Conservation (phyloP, 169 alveolate genomes). For the Blepharisma undulans region DNA sequence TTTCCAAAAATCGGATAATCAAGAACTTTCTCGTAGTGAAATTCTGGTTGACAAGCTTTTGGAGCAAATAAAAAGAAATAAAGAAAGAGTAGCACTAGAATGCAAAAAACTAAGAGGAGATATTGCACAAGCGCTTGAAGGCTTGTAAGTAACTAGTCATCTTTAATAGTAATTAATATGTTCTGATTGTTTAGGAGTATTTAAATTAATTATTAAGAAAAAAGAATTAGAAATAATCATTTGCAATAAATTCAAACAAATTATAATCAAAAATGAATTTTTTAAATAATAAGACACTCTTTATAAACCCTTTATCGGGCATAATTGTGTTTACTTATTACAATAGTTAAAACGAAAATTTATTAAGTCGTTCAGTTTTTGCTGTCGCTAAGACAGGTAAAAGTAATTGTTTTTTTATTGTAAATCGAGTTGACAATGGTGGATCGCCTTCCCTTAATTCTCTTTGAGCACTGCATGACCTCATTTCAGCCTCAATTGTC, state of each 20-base stretch:
- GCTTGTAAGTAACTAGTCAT: neutral
- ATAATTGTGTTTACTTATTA: neutral
- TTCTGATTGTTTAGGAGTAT: neutral
- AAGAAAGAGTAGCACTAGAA: neutral
- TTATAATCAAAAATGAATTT: too few species aligned
- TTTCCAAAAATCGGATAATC: neutral
- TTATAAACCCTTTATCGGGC: too few species aligned
- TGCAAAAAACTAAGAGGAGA: neutral
- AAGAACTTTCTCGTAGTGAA: neutral
- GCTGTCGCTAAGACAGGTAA: neutral
- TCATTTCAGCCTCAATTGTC: neutral
- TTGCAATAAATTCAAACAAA: too few species aligned
- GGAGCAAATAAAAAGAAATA: neutral
- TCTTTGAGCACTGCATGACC: neutral
- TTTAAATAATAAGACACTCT: too few species aligned
- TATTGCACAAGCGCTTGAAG: neutral
- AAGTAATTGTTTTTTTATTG: neutral
- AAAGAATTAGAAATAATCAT: too few species aligned
- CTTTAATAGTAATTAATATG: neutral
- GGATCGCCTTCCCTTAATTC: neutral
- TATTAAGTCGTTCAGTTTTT: neutral
- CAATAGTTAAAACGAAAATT: neutral
- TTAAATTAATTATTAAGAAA: neutral
- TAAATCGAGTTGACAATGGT: neutral
- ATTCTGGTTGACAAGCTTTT: neutral